Conservation (phyloP, 2,329 filamentous ascomycete species). For the Gaeumannomyces tritici region DNA sequence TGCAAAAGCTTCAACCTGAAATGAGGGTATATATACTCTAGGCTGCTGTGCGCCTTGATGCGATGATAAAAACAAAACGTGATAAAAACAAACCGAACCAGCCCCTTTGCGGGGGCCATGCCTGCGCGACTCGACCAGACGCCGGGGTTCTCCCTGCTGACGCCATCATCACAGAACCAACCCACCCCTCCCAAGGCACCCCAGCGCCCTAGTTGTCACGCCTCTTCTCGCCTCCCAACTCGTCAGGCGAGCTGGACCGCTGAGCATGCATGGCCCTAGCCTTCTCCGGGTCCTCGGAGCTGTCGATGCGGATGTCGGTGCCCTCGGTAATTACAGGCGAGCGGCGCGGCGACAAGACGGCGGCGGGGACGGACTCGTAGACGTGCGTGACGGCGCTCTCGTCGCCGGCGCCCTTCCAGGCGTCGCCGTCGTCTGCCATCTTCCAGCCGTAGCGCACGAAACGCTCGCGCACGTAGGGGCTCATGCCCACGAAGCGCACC, state of each 20-base stretch:
- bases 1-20: too few species aligned
- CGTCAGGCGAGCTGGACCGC: not conserved
- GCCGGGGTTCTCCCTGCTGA: too few species aligned
- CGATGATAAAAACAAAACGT: not conserved
- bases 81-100: not conserved
- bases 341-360: slow-evolving; percentile 4
- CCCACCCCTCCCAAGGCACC: too few species aligned
- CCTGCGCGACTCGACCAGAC: too few species aligned
- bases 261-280: not conserved
- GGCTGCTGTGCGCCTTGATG: not conserved
- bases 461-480: slow-evolving; percentile 26
- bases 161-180: too few species aligned
- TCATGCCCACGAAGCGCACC: slow-evolving; percentile 38
- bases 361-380: not conserved
- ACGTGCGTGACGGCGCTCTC: slow-evolving; percentile 1
- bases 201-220: not conserved
- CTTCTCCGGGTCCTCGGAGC: not conserved
- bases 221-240: not conserved
- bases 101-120: too few species aligned
- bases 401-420: not conserved
- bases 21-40: not conserved
- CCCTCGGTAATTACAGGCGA: not conserved
- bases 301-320: not conserved
- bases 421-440: slow-evolving; percentile 13
- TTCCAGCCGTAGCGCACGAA: slow-evolving; percentile 28